Evolutionary conservation across 1,284 basidiomycete species (phyloP), one percentile per base, ranked within the genome.

Genomic region (Rhodotorula sp.): DNA sequence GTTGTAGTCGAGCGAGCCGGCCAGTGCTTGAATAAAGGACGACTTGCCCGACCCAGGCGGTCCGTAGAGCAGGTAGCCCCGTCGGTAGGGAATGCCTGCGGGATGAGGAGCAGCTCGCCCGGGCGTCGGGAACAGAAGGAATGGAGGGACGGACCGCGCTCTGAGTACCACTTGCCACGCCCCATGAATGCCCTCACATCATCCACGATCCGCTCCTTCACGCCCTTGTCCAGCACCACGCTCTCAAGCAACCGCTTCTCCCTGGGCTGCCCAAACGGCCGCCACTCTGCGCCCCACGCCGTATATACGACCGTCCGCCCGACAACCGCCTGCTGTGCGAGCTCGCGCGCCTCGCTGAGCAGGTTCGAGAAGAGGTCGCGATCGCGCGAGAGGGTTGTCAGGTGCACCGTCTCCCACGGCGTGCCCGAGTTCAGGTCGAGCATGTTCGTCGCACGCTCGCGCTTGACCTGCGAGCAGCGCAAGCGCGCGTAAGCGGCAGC

Each of bases 41-140:
- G 95, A 96, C 82, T 99, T 99, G 67, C 97, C 97, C 0, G 94
- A 97, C 32, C 97, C 97, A 1, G 97, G 97, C 29, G 97, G 95
- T 13, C 97, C 97, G 80, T 99, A 88, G 21, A 99, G 84, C 27
- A 99, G 87, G 82, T 98, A 98, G 50, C 97, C 97, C 77, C 97
- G 87, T 37, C 97, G 88, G 81, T 99, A 99, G 0, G 97, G 97
- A 70, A 99, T 98, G 37, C 96, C 95, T 94, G 74, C 25, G n/a
- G 2, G 22, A n/a, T 50, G 36, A 50, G 34, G 8, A 1, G 15
- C 32, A 34, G 46, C 7, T 34, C 37, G 57, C n/a, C n/a, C n/a
- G n/a, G n/a, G 29, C 2, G 10, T 46, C n/a, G 17, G 29, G 27
- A 46, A 17, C n/a, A 13, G 13, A 6, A 27, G 15, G 50, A 8